A percentile compares a stretch with the other conserved stretches of the same genome.
These are phyloP conservation scores for Typha latifolia DNA, from an alignment of 176 grass and related monocot genomes.

Conservation along the genomic window DNA sequence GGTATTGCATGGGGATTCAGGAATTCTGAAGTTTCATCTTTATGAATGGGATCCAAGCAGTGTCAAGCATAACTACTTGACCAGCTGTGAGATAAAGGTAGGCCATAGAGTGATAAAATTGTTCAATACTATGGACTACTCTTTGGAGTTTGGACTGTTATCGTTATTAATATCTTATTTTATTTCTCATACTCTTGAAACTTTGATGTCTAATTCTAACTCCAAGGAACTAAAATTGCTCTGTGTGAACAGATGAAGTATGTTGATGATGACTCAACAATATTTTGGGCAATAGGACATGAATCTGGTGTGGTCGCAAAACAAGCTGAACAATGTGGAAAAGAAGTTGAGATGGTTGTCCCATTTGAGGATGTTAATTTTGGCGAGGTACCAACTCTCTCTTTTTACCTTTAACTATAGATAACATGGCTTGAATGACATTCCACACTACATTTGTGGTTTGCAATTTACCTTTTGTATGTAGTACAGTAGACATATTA, in stretches of 20 bases:
- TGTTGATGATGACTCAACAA: slow-evolving; percentile 75
- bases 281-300: slow-evolving; percentile 86
- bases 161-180: too few species aligned
- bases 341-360: slow-evolving; percentile 81
- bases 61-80: slow-evolving; percentile 71
- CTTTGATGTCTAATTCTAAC: slow-evolving; percentile 8
- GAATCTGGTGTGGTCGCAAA: slow-evolving; percentile 70
- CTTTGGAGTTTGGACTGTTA: background rate
- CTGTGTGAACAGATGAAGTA: slow-evolving; percentile 73
- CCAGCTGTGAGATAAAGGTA: slow-evolving; percentile 96
- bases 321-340: slow-evolving; percentile 61
- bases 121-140: background rate
- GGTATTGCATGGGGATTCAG: slow-evolving; percentile 80
- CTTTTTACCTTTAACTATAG: slow-evolving; percentile 17
- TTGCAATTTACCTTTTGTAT: background rate
- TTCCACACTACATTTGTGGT: background rate
- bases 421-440: background rate
- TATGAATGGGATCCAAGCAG: slow-evolving; percentile 75
- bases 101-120: background rate
- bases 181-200: too few species aligned
- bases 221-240: slow-evolving; percentile 11
- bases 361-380: slow-evolving; percentile 66
- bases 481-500: too few species aligned
- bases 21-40: slow-evolving; percentile 75
- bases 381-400: slow-evolving; percentile 48